A percentile compares a stretch with the other conserved stretches of the same genome.
These are phyloP conservation scores for Mortierella sp. DNA, from an alignment of 371 early-diverging fungal genomes.

Conservation along the genomic window DNA sequence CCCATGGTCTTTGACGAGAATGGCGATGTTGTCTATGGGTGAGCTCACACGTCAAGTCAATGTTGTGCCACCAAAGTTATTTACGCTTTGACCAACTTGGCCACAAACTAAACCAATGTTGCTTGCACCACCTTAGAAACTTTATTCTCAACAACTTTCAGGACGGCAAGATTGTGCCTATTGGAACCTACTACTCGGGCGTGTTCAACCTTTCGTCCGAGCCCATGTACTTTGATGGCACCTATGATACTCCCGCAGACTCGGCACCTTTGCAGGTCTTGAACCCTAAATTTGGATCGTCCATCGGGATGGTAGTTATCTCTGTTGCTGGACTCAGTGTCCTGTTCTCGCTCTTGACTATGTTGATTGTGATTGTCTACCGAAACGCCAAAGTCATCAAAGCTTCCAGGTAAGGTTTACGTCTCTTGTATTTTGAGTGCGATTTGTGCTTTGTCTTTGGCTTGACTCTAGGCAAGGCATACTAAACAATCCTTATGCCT, in stretches of 20 bases:
- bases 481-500: background rate
- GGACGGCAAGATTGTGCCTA: constrained; percentile 53
- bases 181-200: constrained; percentile 66
- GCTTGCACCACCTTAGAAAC: constrained; percentile 49
- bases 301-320: constrained; percentile 61
- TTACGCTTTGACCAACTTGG: background rate
- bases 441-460: no score
- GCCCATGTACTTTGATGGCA: constrained; percentile 70
- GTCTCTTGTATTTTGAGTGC: no score
- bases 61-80: background rate
- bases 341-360: constrained; percentile 61
- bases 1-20: constrained; percentile 68
- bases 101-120: background rate
- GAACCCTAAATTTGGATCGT: constrained; percentile 64
- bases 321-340: constrained; percentile 62
- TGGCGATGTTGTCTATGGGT: constrained; percentile 69
- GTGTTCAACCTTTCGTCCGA: constrained; percentile 59
- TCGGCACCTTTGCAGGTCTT: constrained; percentile 65
- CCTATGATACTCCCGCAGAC: constrained; percentile 65
- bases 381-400: constrained; percentile 69
- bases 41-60: background rate
- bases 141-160: constrained; percentile 70
- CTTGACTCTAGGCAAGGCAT: background rate
- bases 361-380: constrained; percentile 62
- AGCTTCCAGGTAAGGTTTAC: constrained; percentile 64